Evolutionary conservation across 2,329 filamentous ascomycete species (phyloP), one percentile per base, ranked within the genome.

Genomic region (Diplodia mutila): DNA sequence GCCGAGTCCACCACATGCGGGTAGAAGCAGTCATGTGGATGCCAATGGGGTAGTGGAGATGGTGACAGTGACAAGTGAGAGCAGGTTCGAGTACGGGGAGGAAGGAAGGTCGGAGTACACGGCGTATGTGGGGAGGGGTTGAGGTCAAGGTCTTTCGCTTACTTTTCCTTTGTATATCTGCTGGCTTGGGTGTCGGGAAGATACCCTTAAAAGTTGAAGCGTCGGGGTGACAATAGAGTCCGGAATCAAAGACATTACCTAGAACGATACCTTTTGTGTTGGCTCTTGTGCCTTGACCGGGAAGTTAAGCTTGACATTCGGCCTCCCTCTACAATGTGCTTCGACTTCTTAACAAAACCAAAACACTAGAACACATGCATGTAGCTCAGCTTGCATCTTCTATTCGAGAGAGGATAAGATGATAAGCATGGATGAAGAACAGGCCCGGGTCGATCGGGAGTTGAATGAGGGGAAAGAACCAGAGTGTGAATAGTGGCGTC

Each of bases 41-140:
- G 34, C 12, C 7, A 52, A 34, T 23, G 21, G n/a, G 29, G 34
- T n/a, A 32, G 25, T 53, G 34, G 61, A 37, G 49, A 34, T n/a
- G 49, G 25, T n/a, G 61, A n/a, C 21, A 23, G 49, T 48, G 32
- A 51, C 42, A 29, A 51, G 48, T 18, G 61, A 29, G 48, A 54
- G 11, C 18, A 21, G 21, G 61, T 65, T 53, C 11, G 42, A 42
- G 48, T 64, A 39, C 18, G 27, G 61, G 23, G 61, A 54, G 25
- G 23, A 21, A 12, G 25, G 27, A 14, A 34, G 51, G 49, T 7
- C 16, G 49, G 61, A 65, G 48, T 65, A 65, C n/a, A 65, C 59
- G 46, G 59, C 59, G 25, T 37, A 51, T 51, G 46, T 63, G 25
- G 46, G 46, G 5, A 51, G 59, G 42, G 46, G 59, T n/a, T 21